Base-by-base conservation (phyloP, 1,284 basidiomycete genomes). In the Schizophyllum commune region DNA sequence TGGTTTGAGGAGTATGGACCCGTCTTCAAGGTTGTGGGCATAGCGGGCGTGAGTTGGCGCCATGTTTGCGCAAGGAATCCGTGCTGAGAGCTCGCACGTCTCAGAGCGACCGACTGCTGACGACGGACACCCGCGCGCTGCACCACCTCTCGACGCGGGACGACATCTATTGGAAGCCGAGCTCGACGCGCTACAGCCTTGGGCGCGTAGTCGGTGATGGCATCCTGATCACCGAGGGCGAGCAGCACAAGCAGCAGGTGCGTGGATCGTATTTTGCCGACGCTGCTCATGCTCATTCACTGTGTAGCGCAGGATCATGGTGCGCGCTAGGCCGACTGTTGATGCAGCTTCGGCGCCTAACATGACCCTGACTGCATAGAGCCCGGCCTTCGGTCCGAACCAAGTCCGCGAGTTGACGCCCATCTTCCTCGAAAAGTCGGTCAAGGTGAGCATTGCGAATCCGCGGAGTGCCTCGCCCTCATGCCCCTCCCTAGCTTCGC, bases 371-470 rank as follows among this genome's bases (percentile, higher is more conserved):
- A 32, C 22, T 9, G 47, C 17, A 5, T 58, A 66, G 64, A 65
- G 65, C 56, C 63, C 62, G 11, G 65, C 65, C 7, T 67, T 67
- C 54, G 63, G 64, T 6, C 56, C 63, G n/a, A 39, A 58, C 7
- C 63, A 65, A 17, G 62, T 68, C 21, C 61, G 68, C 1, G 59
- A 58, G n/a, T 15, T 67, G 17, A 68, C 61, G 4, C 63, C 60
- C 17, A 60, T 65, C 5, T 68, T 68, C 61, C 62, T 83, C 7
- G 73, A 78, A 5, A 85, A 85, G 67, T 71, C 84, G 0, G 63
- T 75, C 0, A 71, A 80, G 65, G 84, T 83, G 53, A 39, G 62
- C 63, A n/a, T 57, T 8, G n/a, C 47, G 19, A 13, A 15, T 15
- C 52, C 2, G 15, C 51, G 32, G 32, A 19, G n/a, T 32, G 9